Percentiles rank a stretch among this genome's conserved stretches.
These are phyloP conservation scores for Suillus hirtellus DNA, from an alignment of 768 basidiomycete genomes.

Conservation along the genomic window DNA sequence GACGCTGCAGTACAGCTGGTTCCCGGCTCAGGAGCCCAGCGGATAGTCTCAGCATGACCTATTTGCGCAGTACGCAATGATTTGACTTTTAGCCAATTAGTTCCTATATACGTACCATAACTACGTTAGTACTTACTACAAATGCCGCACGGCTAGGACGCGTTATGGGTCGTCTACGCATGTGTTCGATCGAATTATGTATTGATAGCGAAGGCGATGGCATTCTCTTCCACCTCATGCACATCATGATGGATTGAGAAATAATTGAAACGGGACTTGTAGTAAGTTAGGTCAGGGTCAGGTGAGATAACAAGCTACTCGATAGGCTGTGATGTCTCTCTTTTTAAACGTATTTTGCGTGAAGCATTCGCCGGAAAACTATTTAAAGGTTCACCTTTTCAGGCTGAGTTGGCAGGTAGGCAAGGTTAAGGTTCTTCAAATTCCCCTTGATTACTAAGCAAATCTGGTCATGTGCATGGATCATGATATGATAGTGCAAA, in stretches of 20 bases:
- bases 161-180: neutral
- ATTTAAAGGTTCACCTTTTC: too few relatives aligned
- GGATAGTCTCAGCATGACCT: neutral
- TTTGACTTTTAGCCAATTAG: neutral
- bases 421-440: too few relatives aligned
- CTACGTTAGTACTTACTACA: neutral
- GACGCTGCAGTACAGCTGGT: neutral
- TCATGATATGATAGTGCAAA: too few relatives aligned
- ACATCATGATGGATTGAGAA: neutral
- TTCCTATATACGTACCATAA: slow-evolving; percentile 13
- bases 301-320: neutral
- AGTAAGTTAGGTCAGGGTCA: neutral
- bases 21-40: neutral
- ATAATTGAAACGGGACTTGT: neutral
- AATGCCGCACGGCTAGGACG: neutral
- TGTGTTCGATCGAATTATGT: neutral
- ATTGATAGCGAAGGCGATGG: neutral
- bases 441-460: too few relatives aligned
- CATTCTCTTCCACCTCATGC: neutral
- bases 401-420: too few relatives aligned
- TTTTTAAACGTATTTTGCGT: too few relatives aligned
- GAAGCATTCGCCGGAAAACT: too few relatives aligned
- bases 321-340: neutral
- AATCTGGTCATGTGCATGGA: too few relatives aligned
- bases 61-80: neutral